These are phyloP conservation scores for Plasmodium malariae DNA, from an alignment of 169 alveolate genomes.

Conservation along the genomic window DNA sequence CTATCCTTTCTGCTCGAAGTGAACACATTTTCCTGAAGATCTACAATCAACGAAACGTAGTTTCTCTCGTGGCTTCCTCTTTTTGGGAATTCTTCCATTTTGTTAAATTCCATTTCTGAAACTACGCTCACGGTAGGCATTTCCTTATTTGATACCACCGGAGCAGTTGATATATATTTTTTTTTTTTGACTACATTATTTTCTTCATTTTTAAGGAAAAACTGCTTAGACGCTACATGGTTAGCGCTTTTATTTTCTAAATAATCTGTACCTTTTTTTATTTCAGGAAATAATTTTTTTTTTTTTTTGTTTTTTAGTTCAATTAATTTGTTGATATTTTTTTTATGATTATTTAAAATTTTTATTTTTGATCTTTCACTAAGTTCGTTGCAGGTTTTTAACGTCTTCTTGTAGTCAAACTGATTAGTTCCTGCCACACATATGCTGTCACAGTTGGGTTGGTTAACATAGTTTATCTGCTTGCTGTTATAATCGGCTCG, in stretches of 20 bases:
- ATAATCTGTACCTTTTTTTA: background rate
- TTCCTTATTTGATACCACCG: background rate
- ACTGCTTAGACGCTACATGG: background rate
- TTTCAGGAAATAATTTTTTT: background rate
- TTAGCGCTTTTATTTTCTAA: background rate
- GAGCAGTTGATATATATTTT: background rate
- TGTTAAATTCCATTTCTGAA: background rate
- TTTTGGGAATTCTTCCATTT: too few relatives aligned
- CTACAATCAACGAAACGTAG: too few relatives aligned
- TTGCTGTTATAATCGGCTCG: too few relatives aligned
- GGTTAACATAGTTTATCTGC: too few relatives aligned
- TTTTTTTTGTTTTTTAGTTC: conserved; percentile 21
- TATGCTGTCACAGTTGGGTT: too few relatives aligned
- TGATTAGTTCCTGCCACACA: too few relatives aligned
- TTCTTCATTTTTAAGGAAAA: background rate
- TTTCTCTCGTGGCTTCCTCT: too few relatives aligned
- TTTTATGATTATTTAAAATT: conserved; percentile 11
- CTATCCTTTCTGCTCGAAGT: too few relatives aligned
- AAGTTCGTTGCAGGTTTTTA: background rate
- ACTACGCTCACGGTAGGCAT: background rate
- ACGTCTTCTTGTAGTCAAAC: background rate
- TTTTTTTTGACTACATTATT: background rate
- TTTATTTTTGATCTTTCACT: conserved; percentile 26
- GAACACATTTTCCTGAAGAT: too few relatives aligned
- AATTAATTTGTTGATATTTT: conserved; percentile 30